Conservation (phyloP, 2,329 filamentous ascomycete species). For the Fusarium coicis region DNA sequence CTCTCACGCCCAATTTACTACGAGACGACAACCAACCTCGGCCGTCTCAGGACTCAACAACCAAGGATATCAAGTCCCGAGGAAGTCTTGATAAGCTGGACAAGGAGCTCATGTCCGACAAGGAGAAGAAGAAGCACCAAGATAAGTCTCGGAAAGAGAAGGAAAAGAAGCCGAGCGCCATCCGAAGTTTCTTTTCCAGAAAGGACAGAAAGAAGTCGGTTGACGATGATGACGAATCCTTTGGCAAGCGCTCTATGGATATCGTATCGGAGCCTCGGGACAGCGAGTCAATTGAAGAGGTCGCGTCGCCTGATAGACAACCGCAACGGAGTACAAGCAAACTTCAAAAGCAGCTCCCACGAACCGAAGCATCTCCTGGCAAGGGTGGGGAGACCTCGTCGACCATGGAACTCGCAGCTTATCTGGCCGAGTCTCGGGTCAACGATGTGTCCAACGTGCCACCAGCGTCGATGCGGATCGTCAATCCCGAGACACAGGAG, state of each 20-base stretch:
- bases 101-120: constrained; percentile 66
- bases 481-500: constrained; percentile 64
- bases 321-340: constrained; percentile 72
- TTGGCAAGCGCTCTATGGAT: constrained; percentile 73
- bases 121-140: constrained; percentile 80
- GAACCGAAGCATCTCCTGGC: constrained; percentile 59
- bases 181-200: constrained; percentile 71
- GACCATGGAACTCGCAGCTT: constrained; percentile 56
- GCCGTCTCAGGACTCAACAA: constrained; percentile 62
- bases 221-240: constrained; percentile 69
- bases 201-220: constrained; percentile 68
- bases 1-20: constrained; percentile 90
- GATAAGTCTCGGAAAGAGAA: constrained; percentile 80
- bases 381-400: constrained; percentile 51
- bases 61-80: constrained; percentile 64
- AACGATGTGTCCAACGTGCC: constrained; percentile 68
- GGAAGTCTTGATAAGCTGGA: constrained; percentile 79
- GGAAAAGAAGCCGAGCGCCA: constrained; percentile 67
- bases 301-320: constrained; percentile 59
- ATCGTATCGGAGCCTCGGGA: constrained; percentile 55
- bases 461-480: constrained; percentile 67
- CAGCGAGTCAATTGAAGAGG: constrained; percentile 57
- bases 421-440: constrained; percentile 56
- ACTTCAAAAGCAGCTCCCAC: constrained; percentile 74
- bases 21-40: constrained; percentile 77